phyloP scores from a whole-genome alignment of 192 early-diverging fungal species.

The Phlyctochytrium arcticum region DNA sequence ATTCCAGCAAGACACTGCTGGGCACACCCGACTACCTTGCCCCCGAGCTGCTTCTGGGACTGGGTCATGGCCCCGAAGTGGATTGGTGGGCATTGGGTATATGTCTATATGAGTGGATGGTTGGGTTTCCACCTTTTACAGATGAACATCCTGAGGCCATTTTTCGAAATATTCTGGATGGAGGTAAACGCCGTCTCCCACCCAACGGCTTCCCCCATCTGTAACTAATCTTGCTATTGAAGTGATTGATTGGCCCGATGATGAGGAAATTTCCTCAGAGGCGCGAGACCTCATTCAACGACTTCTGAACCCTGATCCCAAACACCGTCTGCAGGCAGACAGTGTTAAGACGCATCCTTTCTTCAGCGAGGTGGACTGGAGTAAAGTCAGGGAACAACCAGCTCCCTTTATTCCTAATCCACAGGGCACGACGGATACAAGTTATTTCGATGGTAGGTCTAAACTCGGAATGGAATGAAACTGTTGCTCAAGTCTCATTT shows the following conservation, averaged over 20 bases:
- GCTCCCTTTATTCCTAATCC: conserved; percentile 84
- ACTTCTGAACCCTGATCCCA: conserved; percentile 71
- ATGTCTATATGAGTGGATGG: conserved; percentile 84
- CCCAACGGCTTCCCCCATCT: neutral
- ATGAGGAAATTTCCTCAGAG: conserved; percentile 49
- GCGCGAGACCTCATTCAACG: conserved; percentile 70
- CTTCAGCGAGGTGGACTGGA: conserved; percentile 74
- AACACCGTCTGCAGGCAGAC: conserved; percentile 56
- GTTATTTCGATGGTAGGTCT: conserved; percentile 79
- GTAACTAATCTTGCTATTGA: neutral
- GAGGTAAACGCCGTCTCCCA: conserved; percentile 6
- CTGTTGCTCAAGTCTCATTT: neutral
- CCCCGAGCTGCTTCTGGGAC: conserved; percentile 85
- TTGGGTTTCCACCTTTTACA: conserved; percentile 86
- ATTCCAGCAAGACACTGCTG: conserved; percentile 28
- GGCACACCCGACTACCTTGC: conserved; percentile 96
- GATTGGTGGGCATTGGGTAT: conserved; percentile 98
- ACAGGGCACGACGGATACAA: conserved; percentile 78
- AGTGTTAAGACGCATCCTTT: conserved; percentile 69
- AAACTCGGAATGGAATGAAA: neutral
- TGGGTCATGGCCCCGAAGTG: conserved; percentile 77
- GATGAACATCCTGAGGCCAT: conserved; percentile 82
- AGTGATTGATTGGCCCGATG: conserved; percentile 67
- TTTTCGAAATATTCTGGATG: conserved; percentile 83
- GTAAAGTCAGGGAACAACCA: conserved; percentile 65